phyloP scores from a whole-genome alignment of 257 asterid genomes.

The Hygrophila difformis region DNA sequence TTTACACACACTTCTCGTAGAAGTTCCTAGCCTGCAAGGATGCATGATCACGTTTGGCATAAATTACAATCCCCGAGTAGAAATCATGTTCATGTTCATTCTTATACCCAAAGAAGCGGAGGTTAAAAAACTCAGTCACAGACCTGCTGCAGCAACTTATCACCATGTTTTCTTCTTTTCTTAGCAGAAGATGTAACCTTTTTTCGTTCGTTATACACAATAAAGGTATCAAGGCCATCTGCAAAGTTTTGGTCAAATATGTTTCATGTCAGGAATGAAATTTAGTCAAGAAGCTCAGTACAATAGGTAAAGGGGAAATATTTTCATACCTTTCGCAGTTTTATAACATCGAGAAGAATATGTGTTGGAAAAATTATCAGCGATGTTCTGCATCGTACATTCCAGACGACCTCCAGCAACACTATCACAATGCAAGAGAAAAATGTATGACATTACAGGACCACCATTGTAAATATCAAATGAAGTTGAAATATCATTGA shows the following conservation, averaged over 20 bases:
- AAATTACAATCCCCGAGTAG: too few relatives aligned
- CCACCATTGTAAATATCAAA: background rate
- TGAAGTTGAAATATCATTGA: too few relatives aligned
- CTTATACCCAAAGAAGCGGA: too few relatives aligned
- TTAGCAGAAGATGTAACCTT: conserved; percentile 98
- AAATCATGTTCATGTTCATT: too few relatives aligned
- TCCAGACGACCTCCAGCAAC: conserved; percentile 95
- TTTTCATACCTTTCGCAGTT: conserved; percentile 50
- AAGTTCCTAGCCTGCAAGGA: too few relatives aligned
- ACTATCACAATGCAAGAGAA: conserved; percentile 33
- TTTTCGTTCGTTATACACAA: conserved; percentile 77
- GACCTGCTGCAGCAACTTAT: conserved; percentile 85
- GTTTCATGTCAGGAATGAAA: conserved; percentile 12
- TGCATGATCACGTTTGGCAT: too few relatives aligned
- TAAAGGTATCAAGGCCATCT: conserved; percentile 83
- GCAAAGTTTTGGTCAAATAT: conserved; percentile 24
- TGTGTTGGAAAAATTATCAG: conserved; percentile 63
- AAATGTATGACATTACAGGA: conserved; percentile 10
- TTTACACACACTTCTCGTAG: too few relatives aligned
- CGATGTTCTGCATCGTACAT: conserved; percentile 97
- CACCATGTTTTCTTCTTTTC: conserved; percentile 64
- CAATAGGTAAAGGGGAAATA: conserved; percentile 7
- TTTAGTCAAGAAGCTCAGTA: conserved; percentile 5
- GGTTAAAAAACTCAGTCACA: too few relatives aligned
- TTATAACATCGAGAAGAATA: conserved; percentile 64